Percentiles rank a stretch among this genome's conserved stretches.
Conservation (phyloP, 2,329 filamentous ascomycete species). For the Colletotrichum sp. region DNA sequence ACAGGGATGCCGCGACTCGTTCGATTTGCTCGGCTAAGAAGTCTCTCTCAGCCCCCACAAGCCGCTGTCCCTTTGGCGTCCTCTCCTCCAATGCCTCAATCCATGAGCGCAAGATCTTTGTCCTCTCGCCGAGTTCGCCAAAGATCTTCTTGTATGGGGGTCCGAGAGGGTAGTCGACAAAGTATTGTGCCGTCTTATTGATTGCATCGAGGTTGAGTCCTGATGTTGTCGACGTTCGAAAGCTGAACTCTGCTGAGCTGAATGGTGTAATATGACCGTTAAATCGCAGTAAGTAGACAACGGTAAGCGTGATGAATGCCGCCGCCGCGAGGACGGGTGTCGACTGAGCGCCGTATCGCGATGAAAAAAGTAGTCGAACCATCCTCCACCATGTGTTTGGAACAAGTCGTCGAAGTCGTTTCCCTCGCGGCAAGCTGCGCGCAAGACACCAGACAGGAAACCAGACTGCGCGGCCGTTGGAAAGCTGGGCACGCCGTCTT, state of each 20-base stretch:
- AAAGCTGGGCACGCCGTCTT: not conserved
- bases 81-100: slow-evolving; percentile 11
- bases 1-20: slow-evolving; percentile 15
- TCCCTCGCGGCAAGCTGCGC: not conserved
- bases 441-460: not conserved
- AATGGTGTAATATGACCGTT: slow-evolving; percentile 1
- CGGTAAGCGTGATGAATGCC: not conserved
- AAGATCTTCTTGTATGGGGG: slow-evolving; percentile 35
- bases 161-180: slow-evolving; percentile 31
- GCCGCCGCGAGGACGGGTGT: not conserved
- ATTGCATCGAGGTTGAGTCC: slow-evolving; percentile 16
- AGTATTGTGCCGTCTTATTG: slow-evolving; percentile 17
- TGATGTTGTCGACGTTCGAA: not conserved
- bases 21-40: slow-evolving; percentile 17
- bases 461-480: no score
- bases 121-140: slow-evolving; percentile 35
- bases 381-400: not conserved
- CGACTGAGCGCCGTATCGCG: slow-evolving; percentile 2
- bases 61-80: not conserved
- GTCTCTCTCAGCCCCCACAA: slow-evolving; percentile 15
- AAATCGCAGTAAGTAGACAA: slow-evolving; percentile 5
- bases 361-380: not conserved
- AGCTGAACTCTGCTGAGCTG: not conserved
- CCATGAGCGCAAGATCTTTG: slow-evolving; percentile 26
- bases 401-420: not conserved